Evolutionary conservation across 768 basidiomycete species (phyloP), one percentile per base, ranked within the genome.

Genomic region (Rhizopogon vesiculosus): DNA sequence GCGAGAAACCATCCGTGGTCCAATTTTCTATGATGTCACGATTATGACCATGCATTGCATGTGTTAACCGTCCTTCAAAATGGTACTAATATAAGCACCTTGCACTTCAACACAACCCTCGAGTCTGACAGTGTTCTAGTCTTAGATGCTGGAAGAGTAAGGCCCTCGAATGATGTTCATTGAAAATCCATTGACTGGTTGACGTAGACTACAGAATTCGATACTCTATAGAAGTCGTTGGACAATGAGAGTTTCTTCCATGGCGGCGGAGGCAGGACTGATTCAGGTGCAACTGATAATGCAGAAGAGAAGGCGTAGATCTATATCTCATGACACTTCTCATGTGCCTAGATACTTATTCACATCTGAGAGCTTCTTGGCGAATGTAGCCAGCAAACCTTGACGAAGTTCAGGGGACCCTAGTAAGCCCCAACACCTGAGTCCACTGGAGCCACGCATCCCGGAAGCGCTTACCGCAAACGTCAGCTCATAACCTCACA

Each of bases 21-120:
- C 86, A 4, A 80, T 87, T 31, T 96, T 95, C 65, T 71, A 78
- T 2, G 72, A 87, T 56, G 85, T 89, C 10, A 94, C 92, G 10
- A 92, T 93, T 55, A 69, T 96, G 51, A 93, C 91, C 15, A n/a
- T n/a, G n/a, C n/a, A 92, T 93, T 63, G 91, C 91, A 84, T 90
- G 72, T 63, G 83, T 78, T 54, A 16, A 16, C 7, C 8, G 8
- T 19, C 5, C 16, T 5, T 3, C 3, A 9, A 13, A 59, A 51
- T 22, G 10, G 9, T 51, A 31, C 22, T 51, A 13, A 40, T 50
- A 1, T 46, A 90, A 87, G 40, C 84, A 95, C 72, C 82, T 25
- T 25, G 25, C 25, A 88, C 25, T 73, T 93, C 31, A 91, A 93
- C 66, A 93, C 91, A 1, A 92, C 92, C 60, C 78, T 91, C 35